These are phyloP conservation scores for Xylaria arbuscula DNA, from an alignment of 2,329 filamentous ascomycete genomes.

Conservation along the genomic window DNA sequence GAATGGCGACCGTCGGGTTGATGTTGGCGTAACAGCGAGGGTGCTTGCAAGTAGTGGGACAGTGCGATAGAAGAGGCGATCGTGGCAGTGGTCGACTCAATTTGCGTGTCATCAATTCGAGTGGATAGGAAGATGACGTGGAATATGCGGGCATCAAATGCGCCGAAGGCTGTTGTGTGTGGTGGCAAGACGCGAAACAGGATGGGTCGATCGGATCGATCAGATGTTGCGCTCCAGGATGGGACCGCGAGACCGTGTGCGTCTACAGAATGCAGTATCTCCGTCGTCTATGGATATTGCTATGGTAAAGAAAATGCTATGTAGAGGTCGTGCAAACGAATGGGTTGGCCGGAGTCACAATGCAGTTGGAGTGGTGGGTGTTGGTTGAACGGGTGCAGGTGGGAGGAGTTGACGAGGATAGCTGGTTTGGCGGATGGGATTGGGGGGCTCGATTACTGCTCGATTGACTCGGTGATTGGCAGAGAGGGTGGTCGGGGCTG, in stretches of 20 bases:
- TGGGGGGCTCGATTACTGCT: slow-evolving; percentile 13
- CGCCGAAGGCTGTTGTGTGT: slow-evolving; percentile 18
- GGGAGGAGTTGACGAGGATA: slow-evolving; percentile 25
- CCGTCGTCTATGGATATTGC: background rate
- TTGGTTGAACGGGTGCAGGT: slow-evolving; percentile 8
- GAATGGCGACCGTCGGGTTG: slow-evolving; percentile 6
- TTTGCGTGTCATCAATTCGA: slow-evolving; percentile 35
- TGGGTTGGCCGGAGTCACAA: slow-evolving; percentile 33
- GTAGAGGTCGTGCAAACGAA: slow-evolving; percentile 19
- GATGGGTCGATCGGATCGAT: slow-evolving; percentile 18
- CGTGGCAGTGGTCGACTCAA: slow-evolving; percentile 27
- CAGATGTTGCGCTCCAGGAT: background rate
- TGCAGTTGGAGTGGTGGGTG: slow-evolving; percentile 18
- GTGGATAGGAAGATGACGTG: slow-evolving; percentile 34
- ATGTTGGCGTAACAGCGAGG: slow-evolving; percentile 11
- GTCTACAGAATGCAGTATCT: background rate
- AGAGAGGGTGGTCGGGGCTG: slow-evolving; percentile 21
- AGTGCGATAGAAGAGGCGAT: slow-evolving; percentile 17
- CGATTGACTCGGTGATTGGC: slow-evolving; percentile 28
- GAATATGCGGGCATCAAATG: slow-evolving; percentile 33
- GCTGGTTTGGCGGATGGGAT: slow-evolving; percentile 1
- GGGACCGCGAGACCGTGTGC: background rate
- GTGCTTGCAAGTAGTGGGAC: slow-evolving; percentile 1
- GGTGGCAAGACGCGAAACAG: slow-evolving; percentile 25
- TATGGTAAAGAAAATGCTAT: background rate